These are phyloP conservation scores for Aegilops umbellulata DNA, from an alignment of 176 grass and related monocot species.

Conservation along the genomic window DNA sequence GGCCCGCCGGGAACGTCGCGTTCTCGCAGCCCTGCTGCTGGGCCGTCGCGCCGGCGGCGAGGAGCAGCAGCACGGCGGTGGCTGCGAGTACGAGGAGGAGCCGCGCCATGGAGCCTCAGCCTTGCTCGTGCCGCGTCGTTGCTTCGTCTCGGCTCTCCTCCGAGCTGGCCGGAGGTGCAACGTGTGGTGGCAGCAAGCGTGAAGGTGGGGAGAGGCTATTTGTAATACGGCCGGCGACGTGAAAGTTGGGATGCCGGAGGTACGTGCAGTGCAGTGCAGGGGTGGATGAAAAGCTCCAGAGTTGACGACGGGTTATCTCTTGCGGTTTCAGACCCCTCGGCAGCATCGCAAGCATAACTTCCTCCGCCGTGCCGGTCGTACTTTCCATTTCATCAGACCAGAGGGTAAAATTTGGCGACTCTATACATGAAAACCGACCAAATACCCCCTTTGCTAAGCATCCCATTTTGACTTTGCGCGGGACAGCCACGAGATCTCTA, in stretches of 20 bases:
- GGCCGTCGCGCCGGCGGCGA: background rate
- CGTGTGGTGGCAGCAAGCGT: no score
- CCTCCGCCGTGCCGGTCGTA: background rate
- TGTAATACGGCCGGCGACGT: background rate
- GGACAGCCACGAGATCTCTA: background rate
- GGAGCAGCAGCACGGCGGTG: background rate
- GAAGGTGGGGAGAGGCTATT: background rate
- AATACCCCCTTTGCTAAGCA: background rate
- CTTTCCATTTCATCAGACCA: background rate
- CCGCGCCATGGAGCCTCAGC: slow-evolving; percentile 17
- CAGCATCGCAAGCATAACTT: background rate
- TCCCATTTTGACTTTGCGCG: background rate
- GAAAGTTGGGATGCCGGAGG: background rate
- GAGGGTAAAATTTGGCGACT: no score
- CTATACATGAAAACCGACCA: no score
- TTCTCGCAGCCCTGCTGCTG: slow-evolving; percentile 27
- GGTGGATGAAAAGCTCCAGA: background rate
- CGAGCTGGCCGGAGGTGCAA: background rate
- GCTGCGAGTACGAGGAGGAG: background rate
- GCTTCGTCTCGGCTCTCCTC: background rate
- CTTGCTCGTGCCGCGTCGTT: background rate
- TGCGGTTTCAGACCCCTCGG: background rate
- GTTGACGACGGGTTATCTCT: background rate
- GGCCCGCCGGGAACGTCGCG: slow-evolving; percentile 48
- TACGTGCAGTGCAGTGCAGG: background rate